These are phyloP conservation scores for Drechslera avenae DNA, from an alignment of 2,329 filamentous ascomycete species.

Conservation along the genomic window DNA sequence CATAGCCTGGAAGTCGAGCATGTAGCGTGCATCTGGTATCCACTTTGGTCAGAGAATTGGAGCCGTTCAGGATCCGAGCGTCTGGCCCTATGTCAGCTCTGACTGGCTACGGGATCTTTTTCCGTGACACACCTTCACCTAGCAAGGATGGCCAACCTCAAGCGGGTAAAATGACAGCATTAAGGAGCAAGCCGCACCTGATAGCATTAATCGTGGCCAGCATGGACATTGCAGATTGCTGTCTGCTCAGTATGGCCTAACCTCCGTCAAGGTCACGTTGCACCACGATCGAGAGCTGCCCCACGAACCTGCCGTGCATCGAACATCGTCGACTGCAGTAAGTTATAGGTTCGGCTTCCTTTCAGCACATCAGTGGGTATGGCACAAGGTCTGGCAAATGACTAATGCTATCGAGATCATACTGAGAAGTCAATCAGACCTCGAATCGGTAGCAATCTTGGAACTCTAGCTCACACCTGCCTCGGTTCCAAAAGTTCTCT, in stretches of 20 bases:
- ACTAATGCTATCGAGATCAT: conserved; percentile 12
- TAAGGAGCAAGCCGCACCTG: not conserved
- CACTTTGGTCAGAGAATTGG: not conserved
- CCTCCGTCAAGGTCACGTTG: conserved; percentile 4
- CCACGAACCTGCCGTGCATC: conserved; percentile 1
- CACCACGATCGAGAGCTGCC: conserved; percentile 2
- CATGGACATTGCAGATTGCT: conserved; percentile 1
- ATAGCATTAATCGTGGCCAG: not conserved
- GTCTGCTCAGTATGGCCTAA: not conserved
- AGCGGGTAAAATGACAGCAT: conserved; percentile 7
- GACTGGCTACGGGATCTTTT: conserved; percentile 11
- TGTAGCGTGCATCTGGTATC: not conserved
- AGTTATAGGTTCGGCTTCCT: conserved; percentile 6
- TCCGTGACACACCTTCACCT: conserved; percentile 5
- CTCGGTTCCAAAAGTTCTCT: conserved; percentile 1
- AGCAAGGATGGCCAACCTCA: conserved; percentile 7
- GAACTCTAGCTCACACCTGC: conserved; percentile 1
- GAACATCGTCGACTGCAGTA: conserved; percentile 3
- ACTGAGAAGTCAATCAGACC: not conserved
- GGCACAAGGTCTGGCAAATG: conserved; percentile 6
- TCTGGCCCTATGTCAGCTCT: not conserved
- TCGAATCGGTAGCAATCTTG: conserved; percentile 2
- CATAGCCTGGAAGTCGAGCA: too few relatives aligned
- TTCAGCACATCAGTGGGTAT: conserved; percentile 6
- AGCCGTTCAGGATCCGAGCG: conserved; percentile 1